These are phyloP conservation scores for Clathrus columnatus DNA, from an alignment of 768 basidiomycete species.

Conservation along the genomic window DNA sequence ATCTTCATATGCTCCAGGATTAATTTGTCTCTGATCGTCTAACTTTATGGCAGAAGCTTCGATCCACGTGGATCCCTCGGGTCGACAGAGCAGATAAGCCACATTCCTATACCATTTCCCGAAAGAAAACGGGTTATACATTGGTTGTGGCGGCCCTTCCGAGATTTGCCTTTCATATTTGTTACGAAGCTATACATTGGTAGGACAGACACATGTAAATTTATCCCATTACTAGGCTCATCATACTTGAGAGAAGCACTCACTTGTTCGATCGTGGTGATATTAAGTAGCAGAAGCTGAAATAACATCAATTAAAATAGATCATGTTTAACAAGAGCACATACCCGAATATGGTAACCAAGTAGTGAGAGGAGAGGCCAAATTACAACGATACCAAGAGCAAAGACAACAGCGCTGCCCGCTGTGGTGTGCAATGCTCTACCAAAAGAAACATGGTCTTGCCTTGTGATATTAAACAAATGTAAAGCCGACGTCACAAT, in stretches of 20 bases:
- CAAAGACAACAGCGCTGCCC: slow-evolving; percentile 78
- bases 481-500: slow-evolving; percentile 81
- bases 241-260: slow-evolving; percentile 22
- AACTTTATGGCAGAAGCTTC: slow-evolving; percentile 50
- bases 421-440: slow-evolving; percentile 41
- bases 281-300: slow-evolving; percentile 73
- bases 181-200: slow-evolving; percentile 67
- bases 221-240: slow-evolving; percentile 12
- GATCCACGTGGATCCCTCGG: slow-evolving; percentile 74
- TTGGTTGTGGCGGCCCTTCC: slow-evolving; percentile 42
- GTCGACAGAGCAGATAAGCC: slow-evolving; percentile 68
- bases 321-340: slow-evolving; percentile 21
- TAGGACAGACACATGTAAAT: slow-evolving; percentile 11
- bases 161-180: slow-evolving; percentile 68
- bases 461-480: slow-evolving; percentile 55
- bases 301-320: slow-evolving; percentile 4
- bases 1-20: slow-evolving; percentile 43
- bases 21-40: slow-evolving; percentile 65
- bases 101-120: slow-evolving; percentile 69
- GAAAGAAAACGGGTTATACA: slow-evolving; percentile 83
- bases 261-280: slow-evolving; percentile 96
- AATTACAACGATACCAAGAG: slow-evolving; percentile 59
- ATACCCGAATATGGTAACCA: slow-evolving; percentile 77
- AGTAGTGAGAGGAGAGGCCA: slow-evolving; percentile 79
- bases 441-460: slow-evolving; percentile 39